Evolutionary conservation across 768 basidiomycete species (phyloP).

Genomic region (Russula sp.): DNA sequence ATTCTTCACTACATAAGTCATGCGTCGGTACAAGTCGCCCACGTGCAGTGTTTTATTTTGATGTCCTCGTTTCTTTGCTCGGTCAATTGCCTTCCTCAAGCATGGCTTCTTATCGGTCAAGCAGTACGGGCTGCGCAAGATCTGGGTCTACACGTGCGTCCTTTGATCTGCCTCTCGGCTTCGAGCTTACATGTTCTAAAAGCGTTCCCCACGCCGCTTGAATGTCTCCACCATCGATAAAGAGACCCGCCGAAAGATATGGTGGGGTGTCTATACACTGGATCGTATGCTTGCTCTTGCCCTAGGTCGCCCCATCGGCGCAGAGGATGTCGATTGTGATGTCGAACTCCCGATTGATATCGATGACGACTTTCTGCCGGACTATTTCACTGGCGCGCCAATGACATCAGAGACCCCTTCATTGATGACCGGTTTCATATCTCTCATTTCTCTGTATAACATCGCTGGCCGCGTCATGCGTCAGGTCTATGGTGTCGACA

Average conservation of each 20-base stretch:
- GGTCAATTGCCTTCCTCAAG: constrained; percentile 89
- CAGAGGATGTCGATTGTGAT: constrained; percentile 88
- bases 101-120: constrained; percentile 89
- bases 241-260: constrained; percentile 84
- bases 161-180: constrained; percentile 15
- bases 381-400: constrained; percentile 63
- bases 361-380: constrained; percentile 71
- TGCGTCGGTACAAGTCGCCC: constrained; percentile 74
- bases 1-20: constrained; percentile 91
- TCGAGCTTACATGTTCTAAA: constrained; percentile 20
- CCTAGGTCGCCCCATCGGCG: constrained; percentile 80
- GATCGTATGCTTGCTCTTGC: constrained; percentile 91
- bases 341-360: constrained; percentile 78
- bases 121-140: constrained; percentile 88
- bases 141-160: constrained; percentile 81
- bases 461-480: constrained; percentile 79
- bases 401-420: constrained; percentile 52
- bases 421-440: constrained; percentile 77
- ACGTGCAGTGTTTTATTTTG: constrained; percentile 86
- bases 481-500: constrained; percentile 77
- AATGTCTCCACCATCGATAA: constrained; percentile 69
- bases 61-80: constrained; percentile 90
- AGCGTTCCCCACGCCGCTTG: constrained; percentile 82
- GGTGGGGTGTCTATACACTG: constrained; percentile 91
- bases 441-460: constrained; percentile 72